These are phyloP conservation scores for Nitzschia palea DNA, from an alignment of 108 stramenopile species.

Conservation along the genomic window DNA sequence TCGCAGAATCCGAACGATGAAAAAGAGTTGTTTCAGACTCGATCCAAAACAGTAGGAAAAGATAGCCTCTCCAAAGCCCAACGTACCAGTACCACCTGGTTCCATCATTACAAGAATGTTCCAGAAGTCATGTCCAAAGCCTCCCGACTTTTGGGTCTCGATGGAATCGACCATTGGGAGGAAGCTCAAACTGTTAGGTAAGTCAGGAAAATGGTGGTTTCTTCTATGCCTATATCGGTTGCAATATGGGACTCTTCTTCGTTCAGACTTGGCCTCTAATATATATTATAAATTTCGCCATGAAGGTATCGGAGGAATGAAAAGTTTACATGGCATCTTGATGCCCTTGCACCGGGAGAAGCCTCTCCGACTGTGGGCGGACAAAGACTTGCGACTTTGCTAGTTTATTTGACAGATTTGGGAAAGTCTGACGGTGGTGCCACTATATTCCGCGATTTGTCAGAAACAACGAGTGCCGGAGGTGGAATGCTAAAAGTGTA, in stretches of 20 bases:
- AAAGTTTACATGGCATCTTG: constrained; percentile 86
- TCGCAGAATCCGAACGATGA: constrained; percentile 31
- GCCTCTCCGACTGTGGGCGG: constrained; percentile 39
- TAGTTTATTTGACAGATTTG: constrained; percentile 78
- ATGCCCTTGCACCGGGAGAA: constrained; percentile 66
- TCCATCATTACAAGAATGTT: constrained; percentile 64
- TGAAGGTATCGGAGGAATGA: constrained; percentile 60
- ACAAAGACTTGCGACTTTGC: constrained; percentile 74
- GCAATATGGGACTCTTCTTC: not conserved
- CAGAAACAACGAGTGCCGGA: constrained; percentile 9
- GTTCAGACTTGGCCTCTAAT: not conserved
- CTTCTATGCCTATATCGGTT: not conserved
- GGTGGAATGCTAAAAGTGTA: constrained; percentile 49
- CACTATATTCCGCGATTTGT: constrained; percentile 82
- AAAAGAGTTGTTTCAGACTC: constrained; percentile 48
- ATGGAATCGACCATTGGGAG: constrained; percentile 68
- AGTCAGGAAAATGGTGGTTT: too few species aligned
- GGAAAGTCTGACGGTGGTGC: constrained; percentile 57
- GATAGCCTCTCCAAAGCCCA: constrained; percentile 62
- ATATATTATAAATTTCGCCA: not conserved
- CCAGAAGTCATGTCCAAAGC: constrained; percentile 83
- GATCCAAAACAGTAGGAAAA: constrained; percentile 82
- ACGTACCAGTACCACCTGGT: constrained; percentile 81
- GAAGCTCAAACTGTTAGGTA: constrained; percentile 83
- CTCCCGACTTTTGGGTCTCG: constrained; percentile 66